phyloP scores from a whole-genome alignment of 2,329 filamentous ascomycete genomes.

The Exophiala xenobiotica region DNA sequence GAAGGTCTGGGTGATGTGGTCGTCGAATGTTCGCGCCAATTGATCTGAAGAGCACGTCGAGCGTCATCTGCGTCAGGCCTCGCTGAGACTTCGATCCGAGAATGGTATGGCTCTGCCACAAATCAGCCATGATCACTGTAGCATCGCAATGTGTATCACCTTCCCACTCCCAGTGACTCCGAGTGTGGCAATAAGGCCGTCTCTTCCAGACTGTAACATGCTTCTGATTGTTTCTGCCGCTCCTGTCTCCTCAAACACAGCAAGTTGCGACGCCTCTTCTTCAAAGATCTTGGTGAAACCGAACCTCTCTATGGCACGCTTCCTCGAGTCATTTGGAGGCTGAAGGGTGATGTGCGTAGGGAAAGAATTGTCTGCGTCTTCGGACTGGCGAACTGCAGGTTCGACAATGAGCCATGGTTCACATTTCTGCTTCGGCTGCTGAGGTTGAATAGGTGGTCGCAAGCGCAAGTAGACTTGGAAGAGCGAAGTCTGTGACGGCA shows the following conservation, averaged over 20 bases:
- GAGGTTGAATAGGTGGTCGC: constrained; percentile 59
- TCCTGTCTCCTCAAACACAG: constrained; percentile 79
- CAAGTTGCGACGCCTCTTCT: constrained; percentile 77
- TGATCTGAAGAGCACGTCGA: constrained; percentile 85
- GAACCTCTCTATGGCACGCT: constrained; percentile 88
- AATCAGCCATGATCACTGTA: constrained; percentile 1
- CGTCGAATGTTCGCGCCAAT: constrained; percentile 71
- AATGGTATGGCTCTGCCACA: constrained; percentile 82
- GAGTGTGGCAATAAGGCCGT: constrained; percentile 85
- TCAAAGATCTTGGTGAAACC: constrained; percentile 92
- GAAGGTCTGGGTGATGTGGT: constrained; percentile 45
- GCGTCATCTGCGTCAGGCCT: constrained; percentile 84
- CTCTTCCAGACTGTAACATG: constrained; percentile 78
- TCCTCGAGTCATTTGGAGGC: constrained; percentile 77
- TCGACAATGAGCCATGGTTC: constrained; percentile 83
- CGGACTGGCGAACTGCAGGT: constrained; percentile 39
- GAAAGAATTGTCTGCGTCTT: constrained; percentile 38
- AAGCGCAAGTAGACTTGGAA: constrained; percentile 92
- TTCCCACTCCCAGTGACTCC: constrained; percentile 96
- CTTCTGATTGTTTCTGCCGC: constrained; percentile 60
- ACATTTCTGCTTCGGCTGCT: constrained; percentile 41
- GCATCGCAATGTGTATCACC: constrained; percentile 50
- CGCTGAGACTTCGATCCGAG: constrained; percentile 83
- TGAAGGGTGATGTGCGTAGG: constrained; percentile 73
- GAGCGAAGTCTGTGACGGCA: constrained; percentile 49